Conservation (phyloP, 2,329 filamentous ascomycete genomes). For the Neospermospora avenae region DNA sequence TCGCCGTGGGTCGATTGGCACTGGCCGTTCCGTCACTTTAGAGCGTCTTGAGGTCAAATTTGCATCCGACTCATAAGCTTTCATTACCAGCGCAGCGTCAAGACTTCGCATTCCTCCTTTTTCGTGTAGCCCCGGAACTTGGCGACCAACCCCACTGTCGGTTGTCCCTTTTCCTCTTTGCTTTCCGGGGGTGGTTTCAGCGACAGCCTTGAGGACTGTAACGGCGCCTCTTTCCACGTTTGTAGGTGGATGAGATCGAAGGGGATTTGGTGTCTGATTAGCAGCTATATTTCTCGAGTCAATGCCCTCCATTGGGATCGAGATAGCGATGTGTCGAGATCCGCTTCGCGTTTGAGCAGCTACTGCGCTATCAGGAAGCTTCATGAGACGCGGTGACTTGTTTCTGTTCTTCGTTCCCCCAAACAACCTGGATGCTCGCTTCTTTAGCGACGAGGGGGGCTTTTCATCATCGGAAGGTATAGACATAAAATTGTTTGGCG, state of each 20-base stretch:
- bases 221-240: slow-evolving; percentile 15
- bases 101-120: background rate
- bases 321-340: slow-evolving; percentile 58
- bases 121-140: background rate
- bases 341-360: slow-evolving; percentile 51
- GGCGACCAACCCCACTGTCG: background rate
- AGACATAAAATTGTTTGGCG: slow-evolving; percentile 50
- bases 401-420: slow-evolving; percentile 36
- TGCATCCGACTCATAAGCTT: background rate
- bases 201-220: slow-evolving; percentile 37
- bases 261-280: background rate
- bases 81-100: background rate
- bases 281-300: slow-evolving; percentile 35
- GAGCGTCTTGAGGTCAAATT: slow-evolving; percentile 3
- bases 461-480: slow-evolving; percentile 35
- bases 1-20: background rate
- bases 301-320: slow-evolving; percentile 52
- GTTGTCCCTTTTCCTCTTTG: background rate
- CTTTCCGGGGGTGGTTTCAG: slow-evolving; percentile 29
- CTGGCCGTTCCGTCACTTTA: background rate
- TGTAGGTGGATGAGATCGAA: background rate
- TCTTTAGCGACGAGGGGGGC: slow-evolving; percentile 34
- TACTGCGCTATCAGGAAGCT: slow-evolving; percentile 54
- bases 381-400: slow-evolving; percentile 35
- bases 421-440: slow-evolving; percentile 43